Base-by-base conservation (phyloP, 768 basidiomycete genomes). In the Nidula microcarpa region DNA sequence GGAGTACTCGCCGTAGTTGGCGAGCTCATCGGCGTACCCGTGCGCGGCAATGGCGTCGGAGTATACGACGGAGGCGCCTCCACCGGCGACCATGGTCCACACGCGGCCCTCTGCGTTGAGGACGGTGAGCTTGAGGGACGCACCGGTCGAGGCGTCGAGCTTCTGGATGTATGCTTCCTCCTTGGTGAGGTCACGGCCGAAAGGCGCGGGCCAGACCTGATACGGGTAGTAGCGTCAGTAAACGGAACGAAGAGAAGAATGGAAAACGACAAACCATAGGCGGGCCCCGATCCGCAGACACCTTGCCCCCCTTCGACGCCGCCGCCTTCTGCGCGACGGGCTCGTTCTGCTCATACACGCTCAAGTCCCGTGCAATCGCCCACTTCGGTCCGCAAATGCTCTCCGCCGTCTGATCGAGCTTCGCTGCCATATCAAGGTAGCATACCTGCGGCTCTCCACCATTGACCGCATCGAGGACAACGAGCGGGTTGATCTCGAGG, bases 21-120 rank as follows among this genome's bases (percentile, higher is more conserved):
- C 96, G 58, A 99, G 89, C 70, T 99, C 97, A 66, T 97, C 84
- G 16, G 97, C 94, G 65, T 85, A 98, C 35, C 96, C 96, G 65
- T 94, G 92, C 5, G 96, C 95, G 55, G 86, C 87, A 60, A 90
- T 90, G 57, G 88, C 88, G 64, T 90, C 87, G 13, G 82, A 84
- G 71, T 86, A 86, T 54, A 87, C 85, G 56, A 81, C 79, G 47
- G 72, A 74, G 41, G 79, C 79, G 77, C 93, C 93, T 66, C 97
- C 97, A 75, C 96, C 97, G 51, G 97, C 96, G 52, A 99, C 97
- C 96, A 98, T 98, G 61, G 97, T 98, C 97, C 97, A 99, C 59
- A 99, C 85, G 56, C 95, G 89, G 55, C 96, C 97, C 67, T 91
- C 88, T 51, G 90, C 72, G 71, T 98, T 98, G 62, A 99, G 78